phyloP scores from a whole-genome alignment of 306 rosid species.

The Cucurbita moschata region DNA sequence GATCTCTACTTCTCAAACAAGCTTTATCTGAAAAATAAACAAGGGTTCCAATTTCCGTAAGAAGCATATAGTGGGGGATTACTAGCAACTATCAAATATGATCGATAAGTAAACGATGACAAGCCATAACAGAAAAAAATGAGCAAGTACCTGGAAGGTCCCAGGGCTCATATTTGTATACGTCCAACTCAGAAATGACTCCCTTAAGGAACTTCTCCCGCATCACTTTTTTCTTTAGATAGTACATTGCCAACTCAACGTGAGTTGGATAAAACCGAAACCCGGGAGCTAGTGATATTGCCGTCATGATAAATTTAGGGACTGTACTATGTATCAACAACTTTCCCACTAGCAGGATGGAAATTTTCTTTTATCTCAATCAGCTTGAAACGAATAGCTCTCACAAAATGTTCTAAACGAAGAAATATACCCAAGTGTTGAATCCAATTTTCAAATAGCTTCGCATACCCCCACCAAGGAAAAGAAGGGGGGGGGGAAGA shows the following conservation, averaged over 20 bases:
- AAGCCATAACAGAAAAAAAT: not conserved
- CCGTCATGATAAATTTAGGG: constrained; percentile 15
- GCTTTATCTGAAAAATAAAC: constrained; percentile 30
- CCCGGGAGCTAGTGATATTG: constrained; percentile 30
- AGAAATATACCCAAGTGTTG: not conserved
- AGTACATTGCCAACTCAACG: constrained; percentile 38
- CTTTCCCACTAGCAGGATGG: constrained; percentile 1
- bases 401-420: constrained; percentile 4
- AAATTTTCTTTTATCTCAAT: not conserved
- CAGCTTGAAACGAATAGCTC: not conserved
- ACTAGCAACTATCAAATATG: not conserved
- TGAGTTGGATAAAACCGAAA: constrained; percentile 60
- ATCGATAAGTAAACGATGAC: not conserved
- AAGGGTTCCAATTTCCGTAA: not conserved
- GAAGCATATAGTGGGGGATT: not conserved
- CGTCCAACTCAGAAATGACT: constrained; percentile 42
- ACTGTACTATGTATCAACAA: not conserved
- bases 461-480: not conserved
- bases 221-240: constrained; percentile 44
- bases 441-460: not conserved
- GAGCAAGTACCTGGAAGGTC: constrained; percentile 56
- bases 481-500: not conserved
- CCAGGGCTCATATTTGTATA: constrained; percentile 56
- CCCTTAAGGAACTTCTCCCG: constrained; percentile 16
- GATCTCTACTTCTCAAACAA: constrained; percentile 29